Evolutionary conservation across 306 rosid genomes (phyloP).

Genomic region (Herpetospermum pedunculosum): DNA sequence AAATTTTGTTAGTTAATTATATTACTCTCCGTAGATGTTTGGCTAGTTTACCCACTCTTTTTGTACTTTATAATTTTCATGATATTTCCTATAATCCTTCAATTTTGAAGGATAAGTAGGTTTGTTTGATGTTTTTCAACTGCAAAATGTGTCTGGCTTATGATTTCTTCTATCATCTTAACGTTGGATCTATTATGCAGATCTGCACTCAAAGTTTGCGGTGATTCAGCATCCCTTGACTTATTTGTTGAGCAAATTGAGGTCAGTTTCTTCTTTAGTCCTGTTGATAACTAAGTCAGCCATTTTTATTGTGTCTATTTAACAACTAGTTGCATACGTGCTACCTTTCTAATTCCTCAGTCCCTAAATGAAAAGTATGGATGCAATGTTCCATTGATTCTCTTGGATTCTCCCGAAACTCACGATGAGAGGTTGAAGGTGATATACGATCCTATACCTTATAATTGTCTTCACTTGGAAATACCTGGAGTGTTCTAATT

Average conservation of each 20-base stretch:
- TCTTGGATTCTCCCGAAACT: constrained; percentile 32
- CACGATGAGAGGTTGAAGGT: constrained; percentile 48
- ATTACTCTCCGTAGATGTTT: neutral
- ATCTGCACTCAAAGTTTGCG: constrained; percentile 29
- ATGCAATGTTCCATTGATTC: constrained; percentile 48
- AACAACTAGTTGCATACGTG: neutral
- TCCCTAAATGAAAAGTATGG: constrained; percentile 41
- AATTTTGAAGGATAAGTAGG: neutral
- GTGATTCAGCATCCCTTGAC: constrained; percentile 46
- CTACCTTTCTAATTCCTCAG: constrained; percentile 23
- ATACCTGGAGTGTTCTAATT: constrained; percentile 17
- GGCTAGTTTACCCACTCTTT: neutral
- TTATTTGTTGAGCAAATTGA: constrained; percentile 48
- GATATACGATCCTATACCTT: constrained; percentile 12
- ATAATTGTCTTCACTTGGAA: constrained; percentile 7
- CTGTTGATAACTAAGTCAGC: neutral
- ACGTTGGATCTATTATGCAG: constrained; percentile 19
- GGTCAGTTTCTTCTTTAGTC: constrained; percentile 23
- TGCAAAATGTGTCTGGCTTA: neutral
- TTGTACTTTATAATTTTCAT: neutral
- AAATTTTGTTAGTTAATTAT: neutral
- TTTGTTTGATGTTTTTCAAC: neutral
- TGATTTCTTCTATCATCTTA: neutral
- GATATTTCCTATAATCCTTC: neutral
- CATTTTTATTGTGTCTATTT: constrained; percentile 8